phyloP scores from a whole-genome alignment of 2,329 filamentous ascomycete species.

The Myriangium duriaei region DNA sequence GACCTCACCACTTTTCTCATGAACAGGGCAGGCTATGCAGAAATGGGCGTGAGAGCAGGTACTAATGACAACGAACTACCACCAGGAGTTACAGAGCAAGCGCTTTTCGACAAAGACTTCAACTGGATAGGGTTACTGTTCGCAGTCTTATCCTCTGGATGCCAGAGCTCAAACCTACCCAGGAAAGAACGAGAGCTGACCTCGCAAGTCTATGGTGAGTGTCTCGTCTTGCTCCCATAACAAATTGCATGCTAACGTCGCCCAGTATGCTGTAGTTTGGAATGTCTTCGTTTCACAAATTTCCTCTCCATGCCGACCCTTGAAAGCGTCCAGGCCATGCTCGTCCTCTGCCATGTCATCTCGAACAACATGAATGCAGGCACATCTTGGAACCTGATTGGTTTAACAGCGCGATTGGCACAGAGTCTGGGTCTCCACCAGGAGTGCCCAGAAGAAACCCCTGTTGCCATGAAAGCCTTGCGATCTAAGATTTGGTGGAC shows the following conservation, averaged over 20 bases:
- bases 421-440: slow-evolving; percentile 49
- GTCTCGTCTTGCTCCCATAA: too few relatives aligned
- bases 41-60: neutral
- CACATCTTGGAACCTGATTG: slow-evolving; percentile 48
- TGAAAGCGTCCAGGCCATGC: slow-evolving; percentile 48
- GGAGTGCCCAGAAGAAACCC: slow-evolving; percentile 41
- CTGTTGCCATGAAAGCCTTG: slow-evolving; percentile 30
- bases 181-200: slow-evolving; percentile 49
- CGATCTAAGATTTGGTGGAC: slow-evolving; percentile 42
- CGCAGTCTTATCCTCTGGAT: slow-evolving; percentile 49
- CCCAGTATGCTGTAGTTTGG: slow-evolving; percentile 50
- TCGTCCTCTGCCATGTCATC: slow-evolving; percentile 50
- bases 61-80: slow-evolving; percentile 19
- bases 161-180: slow-evolving; percentile 45
- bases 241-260: too few relatives aligned
- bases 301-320: slow-evolving; percentile 49
- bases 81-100: slow-evolving; percentile 38
- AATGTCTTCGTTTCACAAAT: slow-evolving; percentile 51
- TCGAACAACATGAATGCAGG: slow-evolving; percentile 54
- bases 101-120: slow-evolving; percentile 45
- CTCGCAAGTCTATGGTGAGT: slow-evolving; percentile 49
- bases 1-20: slow-evolving; percentile 42
- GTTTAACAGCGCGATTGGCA: slow-evolving; percentile 48
- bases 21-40: slow-evolving; percentile 30
- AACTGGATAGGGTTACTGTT: slow-evolving; percentile 49